A percentile compares a stretch with the other conserved stretches of the same genome.
These are phyloP conservation scores for Phlyctochytrium planicorne DNA, from an alignment of 192 early-diverging fungal species.

Conservation along the genomic window DNA sequence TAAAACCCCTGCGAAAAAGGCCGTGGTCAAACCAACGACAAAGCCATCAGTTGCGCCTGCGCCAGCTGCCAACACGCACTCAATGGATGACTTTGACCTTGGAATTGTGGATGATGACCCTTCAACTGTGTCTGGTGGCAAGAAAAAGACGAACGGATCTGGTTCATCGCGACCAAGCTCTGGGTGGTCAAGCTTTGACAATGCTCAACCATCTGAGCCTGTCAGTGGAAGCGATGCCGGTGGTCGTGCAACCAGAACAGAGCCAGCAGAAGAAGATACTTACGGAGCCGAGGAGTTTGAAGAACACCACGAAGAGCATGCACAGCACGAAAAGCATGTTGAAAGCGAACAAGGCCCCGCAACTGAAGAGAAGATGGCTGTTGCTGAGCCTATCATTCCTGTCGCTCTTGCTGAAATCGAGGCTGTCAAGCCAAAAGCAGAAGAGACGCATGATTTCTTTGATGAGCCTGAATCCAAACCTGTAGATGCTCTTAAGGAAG, in stretches of 20 bases:
- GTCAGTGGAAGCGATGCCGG: background rate
- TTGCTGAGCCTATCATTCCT: background rate
- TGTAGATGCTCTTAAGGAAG: too few species aligned
- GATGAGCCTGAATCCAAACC: too few species aligned
- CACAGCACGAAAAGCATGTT: background rate
- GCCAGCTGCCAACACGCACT: background rate
- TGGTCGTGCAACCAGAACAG: background rate
- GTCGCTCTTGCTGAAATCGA: too few species aligned
- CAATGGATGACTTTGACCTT: conserved; percentile 7
- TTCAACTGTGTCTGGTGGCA: background rate
- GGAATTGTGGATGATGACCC: conserved; percentile 7
- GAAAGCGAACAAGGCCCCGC: background rate
- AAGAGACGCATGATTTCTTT: too few species aligned
- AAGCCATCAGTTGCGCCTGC: background rate
- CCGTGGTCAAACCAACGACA: background rate
- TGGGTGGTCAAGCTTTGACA: conserved; percentile 6
- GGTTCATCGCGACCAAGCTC: background rate
- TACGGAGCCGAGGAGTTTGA: background rate
- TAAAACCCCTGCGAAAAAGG: background rate
- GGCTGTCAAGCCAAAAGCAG: too few species aligned
- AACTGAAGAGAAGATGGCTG: background rate
- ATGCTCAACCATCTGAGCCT: background rate
- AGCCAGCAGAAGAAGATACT: background rate
- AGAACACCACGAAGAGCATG: background rate
- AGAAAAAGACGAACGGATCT: background rate